Percentiles rank a stretch among this genome's conserved stretches.
Conservation (phyloP, 495 filamentous ascomycete species). For the Xylaria intraflava region DNA sequence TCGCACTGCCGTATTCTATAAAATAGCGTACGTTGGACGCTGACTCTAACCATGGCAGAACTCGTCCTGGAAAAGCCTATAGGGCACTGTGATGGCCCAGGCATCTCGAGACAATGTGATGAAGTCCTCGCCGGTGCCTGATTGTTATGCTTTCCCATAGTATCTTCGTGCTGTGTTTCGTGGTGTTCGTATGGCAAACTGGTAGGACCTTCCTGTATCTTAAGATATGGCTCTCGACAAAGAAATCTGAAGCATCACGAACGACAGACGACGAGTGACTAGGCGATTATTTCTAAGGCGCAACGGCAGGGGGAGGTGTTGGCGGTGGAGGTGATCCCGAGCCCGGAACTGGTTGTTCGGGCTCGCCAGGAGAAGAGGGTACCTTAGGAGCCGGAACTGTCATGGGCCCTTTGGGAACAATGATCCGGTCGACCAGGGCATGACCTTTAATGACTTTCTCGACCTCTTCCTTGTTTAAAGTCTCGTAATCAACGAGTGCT, state of each 20-base stretch:
- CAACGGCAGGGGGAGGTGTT: slow-evolving; percentile 11
- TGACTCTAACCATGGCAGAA: neutral
- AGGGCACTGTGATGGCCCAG: neutral
- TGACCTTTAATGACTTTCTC: slow-evolving; percentile 80
- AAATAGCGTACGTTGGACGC: neutral
- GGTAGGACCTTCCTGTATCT: neutral
- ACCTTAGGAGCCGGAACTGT: slow-evolving; percentile 35
- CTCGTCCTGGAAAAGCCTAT: neutral
- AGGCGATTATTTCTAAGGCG: neutral
- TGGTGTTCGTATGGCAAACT: neutral
- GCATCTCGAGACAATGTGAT: neutral
- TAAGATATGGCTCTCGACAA: neutral
- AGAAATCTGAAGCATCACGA: neutral
- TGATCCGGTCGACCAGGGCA: slow-evolving; percentile 54
- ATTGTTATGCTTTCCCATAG: slow-evolving; percentile 3
- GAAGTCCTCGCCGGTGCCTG: neutral
- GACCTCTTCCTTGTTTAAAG: slow-evolving; percentile 78
- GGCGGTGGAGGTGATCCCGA: slow-evolving; percentile 12
- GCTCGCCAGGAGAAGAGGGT: slow-evolving; percentile 19
- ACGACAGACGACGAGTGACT: neutral
- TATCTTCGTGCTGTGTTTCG: slow-evolving; percentile 1
- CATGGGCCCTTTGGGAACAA: slow-evolving; percentile 44
- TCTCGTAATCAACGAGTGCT: slow-evolving; percentile 91
- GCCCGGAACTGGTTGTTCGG: slow-evolving; percentile 15
- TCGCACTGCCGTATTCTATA: neutral